Evolutionary conservation across 306 rosid genomes (phyloP), one percentile per base, ranked within the genome.

Genomic region (Myrica gale): DNA sequence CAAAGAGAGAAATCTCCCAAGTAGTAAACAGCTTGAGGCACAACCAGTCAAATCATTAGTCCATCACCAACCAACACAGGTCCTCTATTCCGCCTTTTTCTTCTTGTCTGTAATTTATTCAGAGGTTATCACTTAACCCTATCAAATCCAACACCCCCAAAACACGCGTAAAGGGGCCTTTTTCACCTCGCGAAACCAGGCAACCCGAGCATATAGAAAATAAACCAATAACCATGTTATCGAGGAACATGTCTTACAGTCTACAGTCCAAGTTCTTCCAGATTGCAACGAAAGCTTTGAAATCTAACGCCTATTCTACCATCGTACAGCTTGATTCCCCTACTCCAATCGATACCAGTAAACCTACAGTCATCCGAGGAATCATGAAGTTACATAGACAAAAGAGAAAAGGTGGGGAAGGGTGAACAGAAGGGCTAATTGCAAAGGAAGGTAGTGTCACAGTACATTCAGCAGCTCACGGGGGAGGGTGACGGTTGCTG

Each of bases 231-330:
- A n/a, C 61, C 51, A 32, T 41, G 7, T 41, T 13, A 50, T 42
- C 70, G n/a, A 66, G 69, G 66, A 66, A 50, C 68, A 56, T 53
- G 78, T 78, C 83, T 76, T 54, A 65, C 58, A 66, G 75, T 78
- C 85, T 77, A 81, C 76, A 73, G 58, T 76, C 84, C 61, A 78
- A 26, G 78, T 19, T 48, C 66, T 83, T 78, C 78, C 74, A 23
- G 47, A 42, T 66, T 41, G 70, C 43, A 70, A 63, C 83, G 70
- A 70, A 53, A 61, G 71, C 81, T 84, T 57, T 39, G 61, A 20
- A 88, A 50, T 65, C 82, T 80, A 82, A 74, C 44, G 75, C 72
- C 92, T 86, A 86, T 9, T 82, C 90, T 84, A 76, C 74, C 75
- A 80, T 44, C 47, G 71, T 75, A 76, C 54, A 44, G 5, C 72